These are phyloP conservation scores for Ceratocystis smalleyi DNA, from an alignment of 2,329 filamentous ascomycete species.

Conservation along the genomic window DNA sequence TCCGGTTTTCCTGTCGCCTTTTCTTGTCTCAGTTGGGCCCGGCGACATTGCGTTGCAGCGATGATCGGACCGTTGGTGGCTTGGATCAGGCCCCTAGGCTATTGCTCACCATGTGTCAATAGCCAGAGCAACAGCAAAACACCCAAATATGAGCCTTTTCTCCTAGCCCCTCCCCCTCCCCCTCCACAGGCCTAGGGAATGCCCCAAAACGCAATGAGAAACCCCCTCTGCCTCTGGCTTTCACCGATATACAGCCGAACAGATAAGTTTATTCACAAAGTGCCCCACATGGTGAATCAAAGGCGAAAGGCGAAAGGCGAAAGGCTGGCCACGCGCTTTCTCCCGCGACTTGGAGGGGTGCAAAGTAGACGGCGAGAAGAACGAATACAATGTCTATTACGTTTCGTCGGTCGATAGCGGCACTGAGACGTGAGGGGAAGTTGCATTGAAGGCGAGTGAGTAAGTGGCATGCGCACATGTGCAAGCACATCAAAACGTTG, in stretches of 20 bases:
- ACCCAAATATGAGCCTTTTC: not conserved
- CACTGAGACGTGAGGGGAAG: no score
- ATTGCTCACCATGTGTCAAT: no score
- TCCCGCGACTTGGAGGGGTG: no score
- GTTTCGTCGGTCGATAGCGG: not conserved
- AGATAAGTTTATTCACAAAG: not conserved
- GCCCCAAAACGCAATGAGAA: no score
- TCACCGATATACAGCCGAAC: slow-evolving; percentile 2
- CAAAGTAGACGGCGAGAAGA: no score
- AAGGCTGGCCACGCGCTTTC: not conserved
- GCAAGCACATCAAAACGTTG: not conserved
- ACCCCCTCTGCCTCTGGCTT: not conserved
- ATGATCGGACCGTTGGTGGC: not conserved
- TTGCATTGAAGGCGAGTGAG: no score
- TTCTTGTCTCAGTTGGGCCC: not conserved
- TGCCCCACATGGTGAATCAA: not conserved
- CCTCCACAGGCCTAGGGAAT: not conserved
- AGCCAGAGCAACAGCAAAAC: not conserved
- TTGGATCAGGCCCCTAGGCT: not conserved
- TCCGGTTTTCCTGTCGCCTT: not conserved
- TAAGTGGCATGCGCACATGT: no score
- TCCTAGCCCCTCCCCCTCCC: not conserved
- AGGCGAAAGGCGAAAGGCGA: not conserved
- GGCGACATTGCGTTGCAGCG: not conserved
- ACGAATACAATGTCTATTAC: not conserved